These are phyloP conservation scores for Stenocarpella maydis DNA, from an alignment of 2,329 filamentous ascomycete species.

Conservation along the genomic window DNA sequence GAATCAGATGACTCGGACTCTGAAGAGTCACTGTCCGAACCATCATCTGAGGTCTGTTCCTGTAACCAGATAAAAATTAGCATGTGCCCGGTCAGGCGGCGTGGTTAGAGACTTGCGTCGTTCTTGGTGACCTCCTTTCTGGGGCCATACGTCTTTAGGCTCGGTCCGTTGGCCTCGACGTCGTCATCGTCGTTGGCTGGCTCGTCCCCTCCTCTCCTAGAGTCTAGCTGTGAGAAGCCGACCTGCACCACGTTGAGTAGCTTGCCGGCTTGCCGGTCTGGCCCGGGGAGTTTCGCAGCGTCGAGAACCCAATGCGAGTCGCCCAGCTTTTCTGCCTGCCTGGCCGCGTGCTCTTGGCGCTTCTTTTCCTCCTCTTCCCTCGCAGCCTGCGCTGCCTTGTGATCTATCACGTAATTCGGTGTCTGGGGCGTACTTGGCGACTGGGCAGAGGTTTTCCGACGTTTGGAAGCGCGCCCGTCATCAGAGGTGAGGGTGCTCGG, in stretches of 20 bases:
- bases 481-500: conserved; percentile 53
- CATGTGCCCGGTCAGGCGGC: background rate
- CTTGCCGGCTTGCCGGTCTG: conserved; percentile 39
- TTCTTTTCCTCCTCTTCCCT: conserved; percentile 73
- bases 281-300: conserved; percentile 45
- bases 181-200: conserved; percentile 42
- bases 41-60: conserved; percentile 22
- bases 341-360: conserved; percentile 67
- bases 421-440: conserved; percentile 46
- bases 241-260: conserved; percentile 67
- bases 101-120: conserved; percentile 27
- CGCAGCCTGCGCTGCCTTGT: conserved; percentile 68
- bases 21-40: conserved; percentile 35
- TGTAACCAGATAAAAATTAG: conserved; percentile 24
- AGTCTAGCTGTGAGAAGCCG: conserved; percentile 60
- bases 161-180: conserved; percentile 19
- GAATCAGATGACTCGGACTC: conserved; percentile 51
- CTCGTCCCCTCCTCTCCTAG: conserved; percentile 27
- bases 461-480: conserved; percentile 67
- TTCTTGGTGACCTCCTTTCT: conserved; percentile 21
- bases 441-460: conserved; percentile 60
- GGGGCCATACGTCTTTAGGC: conserved; percentile 31
- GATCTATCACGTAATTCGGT: conserved; percentile 55
- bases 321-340: conserved; percentile 67
- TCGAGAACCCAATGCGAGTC: conserved; percentile 82